These are phyloP conservation scores for Diphasiastrum complanatum DNA, from an alignment of 83 land plant species.

Conservation along the genomic window DNA sequence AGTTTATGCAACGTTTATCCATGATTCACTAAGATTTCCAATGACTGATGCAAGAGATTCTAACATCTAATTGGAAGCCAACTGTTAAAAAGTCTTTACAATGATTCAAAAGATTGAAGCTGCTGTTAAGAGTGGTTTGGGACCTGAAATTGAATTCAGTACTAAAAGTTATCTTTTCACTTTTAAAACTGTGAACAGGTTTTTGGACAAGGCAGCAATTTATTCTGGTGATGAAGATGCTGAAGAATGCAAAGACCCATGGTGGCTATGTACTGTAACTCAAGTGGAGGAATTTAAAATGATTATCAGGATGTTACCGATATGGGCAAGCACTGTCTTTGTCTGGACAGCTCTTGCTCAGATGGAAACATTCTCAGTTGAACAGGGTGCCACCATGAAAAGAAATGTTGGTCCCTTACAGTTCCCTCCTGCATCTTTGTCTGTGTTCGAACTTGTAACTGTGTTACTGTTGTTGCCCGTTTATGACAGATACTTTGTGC, in stretches of 20 bases:
- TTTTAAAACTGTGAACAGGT: too few relatives aligned
- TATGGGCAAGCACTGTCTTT: constrained; percentile 68
- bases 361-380: constrained; percentile 75
- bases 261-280: constrained; percentile 52
- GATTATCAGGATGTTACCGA: constrained; percentile 59
- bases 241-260: constrained; percentile 18
- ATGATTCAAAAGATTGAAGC: too few relatives aligned
- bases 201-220: constrained; percentile 60
- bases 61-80: too few relatives aligned
- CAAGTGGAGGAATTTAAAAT: constrained; percentile 83
- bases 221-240: constrained; percentile 13
- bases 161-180: too few relatives aligned
- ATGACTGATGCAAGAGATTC: too few relatives aligned
- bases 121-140: too few relatives aligned
- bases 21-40: too few relatives aligned
- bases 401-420: constrained; percentile 38
- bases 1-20: too few relatives aligned
- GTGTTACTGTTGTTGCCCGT: constrained; percentile 50
- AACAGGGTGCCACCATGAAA: constrained; percentile 77
- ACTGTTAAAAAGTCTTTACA: too few relatives aligned
- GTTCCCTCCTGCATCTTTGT: constrained; percentile 84
- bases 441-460: constrained; percentile 55
- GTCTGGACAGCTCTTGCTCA: constrained; percentile 76
- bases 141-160: too few relatives aligned
- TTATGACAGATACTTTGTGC: constrained; percentile 58